Conservation (phyloP, 345 rosid species). For the Euphorbia tirucalli region DNA sequence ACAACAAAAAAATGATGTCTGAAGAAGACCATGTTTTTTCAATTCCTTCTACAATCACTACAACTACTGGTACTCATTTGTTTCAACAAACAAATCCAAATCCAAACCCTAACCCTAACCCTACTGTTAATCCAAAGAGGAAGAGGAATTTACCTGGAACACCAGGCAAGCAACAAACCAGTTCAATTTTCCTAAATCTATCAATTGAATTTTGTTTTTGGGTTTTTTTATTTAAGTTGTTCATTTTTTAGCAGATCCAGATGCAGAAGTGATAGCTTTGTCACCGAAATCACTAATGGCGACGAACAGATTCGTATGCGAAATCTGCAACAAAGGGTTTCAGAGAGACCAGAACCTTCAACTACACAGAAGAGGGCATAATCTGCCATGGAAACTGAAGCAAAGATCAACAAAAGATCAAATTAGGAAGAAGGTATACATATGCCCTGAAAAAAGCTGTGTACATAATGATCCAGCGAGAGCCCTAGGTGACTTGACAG, state of each 20-base stretch:
- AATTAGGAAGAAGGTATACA: conserved; percentile 44
- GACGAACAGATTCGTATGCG: conserved; percentile 47
- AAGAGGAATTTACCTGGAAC: conserved; percentile 71
- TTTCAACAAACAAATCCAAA: conserved; percentile 46
- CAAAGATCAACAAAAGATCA: conserved; percentile 45
- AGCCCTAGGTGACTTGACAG: conserved; percentile 55
- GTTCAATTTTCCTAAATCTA: background rate
- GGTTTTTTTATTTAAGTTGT: background rate
- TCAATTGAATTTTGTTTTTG: background rate
- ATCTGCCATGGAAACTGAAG: conserved; percentile 57
- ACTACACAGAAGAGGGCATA: conserved; percentile 56
- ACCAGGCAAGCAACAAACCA: conserved; percentile 52
- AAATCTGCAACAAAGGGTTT: conserved; percentile 55
- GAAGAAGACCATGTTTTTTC: conserved; percentile 49
- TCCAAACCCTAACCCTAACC: conserved; percentile 62
- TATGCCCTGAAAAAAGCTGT: conserved; percentile 52
- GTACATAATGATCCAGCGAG: conserved; percentile 52
- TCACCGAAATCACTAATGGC: conserved; percentile 55
- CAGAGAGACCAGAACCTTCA: conserved; percentile 58
- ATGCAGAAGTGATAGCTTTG: conserved; percentile 50
- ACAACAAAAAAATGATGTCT: conserved; percentile 47
- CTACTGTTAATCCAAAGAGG: conserved; percentile 51
- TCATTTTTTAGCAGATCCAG: conserved; percentile 36
- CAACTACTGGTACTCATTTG: conserved; percentile 19
- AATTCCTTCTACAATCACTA: conserved; percentile 37